Evolutionary conservation across 2,329 filamentous ascomycete genomes (phyloP).

Genomic region (Malbranchea cinnamomea): DNA sequence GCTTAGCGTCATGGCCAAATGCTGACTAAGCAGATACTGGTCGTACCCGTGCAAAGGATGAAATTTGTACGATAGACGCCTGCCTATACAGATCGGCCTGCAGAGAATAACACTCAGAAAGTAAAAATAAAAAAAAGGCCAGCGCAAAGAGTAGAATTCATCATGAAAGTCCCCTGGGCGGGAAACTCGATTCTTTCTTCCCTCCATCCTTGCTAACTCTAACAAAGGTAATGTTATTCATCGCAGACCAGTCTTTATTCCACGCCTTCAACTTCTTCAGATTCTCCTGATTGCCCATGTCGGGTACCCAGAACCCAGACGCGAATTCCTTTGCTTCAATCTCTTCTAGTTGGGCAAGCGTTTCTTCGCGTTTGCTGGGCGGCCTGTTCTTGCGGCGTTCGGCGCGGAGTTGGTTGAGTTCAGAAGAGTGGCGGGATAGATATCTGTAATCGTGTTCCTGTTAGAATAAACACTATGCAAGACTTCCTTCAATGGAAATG

Average conservation of each 20-base stretch:
- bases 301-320: constrained; percentile 67
- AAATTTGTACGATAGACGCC: no score
- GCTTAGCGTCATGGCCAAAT: no score
- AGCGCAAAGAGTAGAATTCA: background rate
- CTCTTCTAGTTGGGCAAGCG: constrained; percentile 56
- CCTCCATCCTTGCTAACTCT: constrained; percentile 52
- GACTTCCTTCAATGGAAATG: no score
- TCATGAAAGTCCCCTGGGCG: constrained; percentile 47
- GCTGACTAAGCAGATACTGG: no score
- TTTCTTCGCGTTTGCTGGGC: constrained; percentile 59
- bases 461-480: constrained; percentile 8
- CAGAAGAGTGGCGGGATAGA: constrained; percentile 21
- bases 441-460: no score
- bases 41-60: no score
- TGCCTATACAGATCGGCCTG: background rate
- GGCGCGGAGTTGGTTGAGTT: constrained; percentile 36
- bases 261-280: constrained; percentile 53
- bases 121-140: constrained; percentile 1
- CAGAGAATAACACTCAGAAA: background rate
- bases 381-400: constrained; percentile 64
- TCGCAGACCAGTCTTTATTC: constrained; percentile 71
- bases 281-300: constrained; percentile 54
- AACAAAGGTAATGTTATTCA: constrained; percentile 63
- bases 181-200: constrained; percentile 59
- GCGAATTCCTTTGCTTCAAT: constrained; percentile 65